A percentile compares a stretch with the other conserved stretches of the same genome.
Evolutionary conservation across 2,329 filamentous ascomycete genomes (phyloP).

Genomic region (Bipolaris cookei): DNA sequence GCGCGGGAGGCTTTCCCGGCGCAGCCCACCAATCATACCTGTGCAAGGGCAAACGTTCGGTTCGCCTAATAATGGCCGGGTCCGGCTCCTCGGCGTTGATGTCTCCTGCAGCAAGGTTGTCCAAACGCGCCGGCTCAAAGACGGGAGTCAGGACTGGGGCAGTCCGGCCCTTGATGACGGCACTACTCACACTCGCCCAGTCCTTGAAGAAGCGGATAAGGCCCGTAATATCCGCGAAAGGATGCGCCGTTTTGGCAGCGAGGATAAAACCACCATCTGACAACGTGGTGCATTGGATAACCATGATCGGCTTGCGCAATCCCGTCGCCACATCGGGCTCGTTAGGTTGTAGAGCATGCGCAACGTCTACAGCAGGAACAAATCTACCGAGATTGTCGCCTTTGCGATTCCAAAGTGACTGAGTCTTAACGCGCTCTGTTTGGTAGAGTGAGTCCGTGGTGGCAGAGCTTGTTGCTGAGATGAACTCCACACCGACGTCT

Average conservation of each 20-base stretch:
- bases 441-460: slow-evolving; percentile 2
- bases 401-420: slow-evolving; percentile 3
- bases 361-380: neutral
- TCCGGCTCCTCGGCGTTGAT: slow-evolving; percentile 7
- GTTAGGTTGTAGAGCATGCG: slow-evolving; percentile 6
- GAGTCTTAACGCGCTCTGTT: neutral
- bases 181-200: slow-evolving; percentile 14
- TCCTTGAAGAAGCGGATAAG: slow-evolving; percentile 12
- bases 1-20: slow-evolving; percentile 9
- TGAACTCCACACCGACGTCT: slow-evolving; percentile 12
- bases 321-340: slow-evolving; percentile 6
- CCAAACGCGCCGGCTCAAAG: slow-evolving; percentile 4
- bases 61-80: slow-evolving; percentile 1
- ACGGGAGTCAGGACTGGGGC: slow-evolving; percentile 1
- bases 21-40: slow-evolving; percentile 21
- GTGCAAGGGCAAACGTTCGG: slow-evolving; percentile 9
- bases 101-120: slow-evolving; percentile 2
- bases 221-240: slow-evolving; percentile 14
- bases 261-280: slow-evolving; percentile 13
- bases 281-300: slow-evolving; percentile 12
- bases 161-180: neutral
- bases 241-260: slow-evolving; percentile 14
- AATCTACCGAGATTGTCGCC: slow-evolving; percentile 1
- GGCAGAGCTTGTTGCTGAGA: slow-evolving; percentile 5
- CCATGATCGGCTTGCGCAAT: slow-evolving; percentile 14